A percentile compares a stretch with the other conserved stretches of the same genome.
phyloP scores from a whole-genome alignment of 169 alveolate genomes.

The Neospora caninum region DNA sequence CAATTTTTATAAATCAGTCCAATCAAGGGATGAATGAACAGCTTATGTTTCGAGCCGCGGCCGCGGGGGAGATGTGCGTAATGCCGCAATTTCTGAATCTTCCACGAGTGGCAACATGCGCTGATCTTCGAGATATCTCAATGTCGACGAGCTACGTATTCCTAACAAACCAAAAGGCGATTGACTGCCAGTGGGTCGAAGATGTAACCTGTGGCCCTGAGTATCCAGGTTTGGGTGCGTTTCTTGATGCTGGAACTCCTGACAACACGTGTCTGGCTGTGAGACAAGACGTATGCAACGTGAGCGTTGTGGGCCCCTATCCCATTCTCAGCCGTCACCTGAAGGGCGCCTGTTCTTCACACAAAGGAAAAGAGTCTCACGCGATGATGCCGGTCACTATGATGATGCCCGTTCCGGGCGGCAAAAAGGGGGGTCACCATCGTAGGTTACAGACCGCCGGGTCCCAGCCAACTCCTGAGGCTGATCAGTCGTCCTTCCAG shows the following conservation, averaged over 20 bases:
- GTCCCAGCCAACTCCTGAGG: background rate
- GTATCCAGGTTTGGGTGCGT: slow-evolving; percentile 34
- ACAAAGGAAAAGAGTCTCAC: slow-evolving; percentile 21
- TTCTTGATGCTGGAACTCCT: slow-evolving; percentile 29
- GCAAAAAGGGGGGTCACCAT: slow-evolving; percentile 18
- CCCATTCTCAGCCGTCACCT: slow-evolving; percentile 40
- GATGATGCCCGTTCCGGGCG: slow-evolving; percentile 40
- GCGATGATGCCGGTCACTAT: slow-evolving; percentile 36
- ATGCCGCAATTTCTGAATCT: slow-evolving; percentile 40
- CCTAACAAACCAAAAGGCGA: slow-evolving; percentile 17
- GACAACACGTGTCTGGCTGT: slow-evolving; percentile 35
- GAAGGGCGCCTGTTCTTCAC: slow-evolving; percentile 21
- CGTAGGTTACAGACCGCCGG: background rate
- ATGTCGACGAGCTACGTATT: slow-evolving; percentile 38
- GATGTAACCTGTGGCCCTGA: slow-evolving; percentile 39
- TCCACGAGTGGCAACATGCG: slow-evolving; percentile 38
- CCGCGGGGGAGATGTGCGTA: slow-evolving; percentile 18
- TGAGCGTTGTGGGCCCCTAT: slow-evolving; percentile 31
- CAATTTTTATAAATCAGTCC: background rate
- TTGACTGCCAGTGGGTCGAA: slow-evolving; percentile 40
- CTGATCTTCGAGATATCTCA: slow-evolving; percentile 35
- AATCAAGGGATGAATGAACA: background rate
- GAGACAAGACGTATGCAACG: slow-evolving; percentile 38
- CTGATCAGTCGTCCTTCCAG: background rate
- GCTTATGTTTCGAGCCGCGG: slow-evolving; percentile 2